Evolutionary conservation across 768 basidiomycete species (phyloP).

Genomic region (Phanerochaete carnosa): DNA sequence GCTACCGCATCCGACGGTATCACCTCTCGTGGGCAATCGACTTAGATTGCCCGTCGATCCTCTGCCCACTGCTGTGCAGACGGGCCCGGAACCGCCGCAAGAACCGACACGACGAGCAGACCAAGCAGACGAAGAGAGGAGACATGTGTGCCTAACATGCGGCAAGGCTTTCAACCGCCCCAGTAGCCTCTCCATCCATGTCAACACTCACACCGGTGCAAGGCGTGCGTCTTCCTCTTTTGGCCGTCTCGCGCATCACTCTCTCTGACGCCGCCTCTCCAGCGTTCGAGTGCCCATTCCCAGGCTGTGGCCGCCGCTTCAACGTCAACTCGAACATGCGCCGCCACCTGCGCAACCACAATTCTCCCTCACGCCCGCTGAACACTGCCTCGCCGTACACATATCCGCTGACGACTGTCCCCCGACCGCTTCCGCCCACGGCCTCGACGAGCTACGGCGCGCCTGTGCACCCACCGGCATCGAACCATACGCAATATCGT

Average conservation of each 20-base stretch:
- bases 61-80: background rate
- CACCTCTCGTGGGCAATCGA: background rate
- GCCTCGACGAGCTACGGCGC: background rate
- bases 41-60: background rate
- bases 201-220: constrained; percentile 66
- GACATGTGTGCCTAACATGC: background rate
- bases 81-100: background rate
- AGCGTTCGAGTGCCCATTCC: constrained; percentile 80
- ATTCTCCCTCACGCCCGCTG: constrained; percentile 14
- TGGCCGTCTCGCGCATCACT: no score
- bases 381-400: constrained; percentile 11
- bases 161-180: constrained; percentile 53
- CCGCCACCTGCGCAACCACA: constrained; percentile 71
- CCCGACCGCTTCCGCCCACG: background rate
- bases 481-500: background rate
- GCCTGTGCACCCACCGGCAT: background rate
- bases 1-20: background rate
- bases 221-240: constrained; percentile 55
- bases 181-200: constrained; percentile 61
- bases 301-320: constrained; percentile 72
- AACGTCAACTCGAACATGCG: constrained; percentile 88
- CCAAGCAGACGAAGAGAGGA: background rate
- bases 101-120: no score
- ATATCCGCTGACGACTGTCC: constrained; percentile 2
- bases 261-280: constrained; percentile 1